Percentiles rank a stretch among this genome's conserved stretches.
phyloP scores from a whole-genome alignment of 306 rosid species.

The Casuarina cunninghamiana region DNA sequence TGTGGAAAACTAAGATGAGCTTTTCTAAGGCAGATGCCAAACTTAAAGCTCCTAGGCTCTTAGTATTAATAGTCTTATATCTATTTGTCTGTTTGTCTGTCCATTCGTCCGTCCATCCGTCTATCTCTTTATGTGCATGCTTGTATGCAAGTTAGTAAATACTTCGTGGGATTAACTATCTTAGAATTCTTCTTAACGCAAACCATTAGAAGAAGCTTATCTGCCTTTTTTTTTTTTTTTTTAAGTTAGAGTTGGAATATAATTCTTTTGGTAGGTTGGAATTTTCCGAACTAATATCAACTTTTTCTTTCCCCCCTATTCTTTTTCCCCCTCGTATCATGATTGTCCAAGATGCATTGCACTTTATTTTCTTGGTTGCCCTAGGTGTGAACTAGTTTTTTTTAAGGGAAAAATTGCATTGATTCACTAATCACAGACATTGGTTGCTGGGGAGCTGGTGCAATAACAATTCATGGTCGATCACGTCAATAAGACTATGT shows the following conservation, averaged over 20 bases:
- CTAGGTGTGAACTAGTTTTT: conserved; percentile 84
- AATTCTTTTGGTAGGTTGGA: neutral
- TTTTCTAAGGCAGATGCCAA: conserved; percentile 47
- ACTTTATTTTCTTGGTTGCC: conserved; percentile 21
- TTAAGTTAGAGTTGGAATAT: neutral
- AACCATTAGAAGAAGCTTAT: neutral
- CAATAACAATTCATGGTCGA: too few species aligned
- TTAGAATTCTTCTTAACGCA: neutral
- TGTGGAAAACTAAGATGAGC: conserved; percentile 83
- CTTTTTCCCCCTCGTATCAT: conserved; percentile 3
- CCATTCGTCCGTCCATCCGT: neutral
- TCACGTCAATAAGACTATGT: too few species aligned
- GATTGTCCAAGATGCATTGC: conserved; percentile 18
- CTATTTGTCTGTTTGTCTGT: neutral
- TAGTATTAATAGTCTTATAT: conserved; percentile 36
- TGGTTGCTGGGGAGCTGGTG: too few species aligned
- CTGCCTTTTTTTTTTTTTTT: neutral
- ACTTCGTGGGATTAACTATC: neutral
- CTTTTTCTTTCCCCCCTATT: neutral
- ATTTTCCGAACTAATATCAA: neutral
- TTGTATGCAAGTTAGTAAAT: neutral
- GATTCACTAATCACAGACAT: too few species aligned
- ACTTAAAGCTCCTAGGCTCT: conserved; percentile 54
- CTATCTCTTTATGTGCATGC: neutral
- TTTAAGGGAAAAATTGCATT: too few species aligned